Conservation (phyloP, 225 moss, liverwort and hornwort genomes). For the Pleurozium schreberi region DNA sequence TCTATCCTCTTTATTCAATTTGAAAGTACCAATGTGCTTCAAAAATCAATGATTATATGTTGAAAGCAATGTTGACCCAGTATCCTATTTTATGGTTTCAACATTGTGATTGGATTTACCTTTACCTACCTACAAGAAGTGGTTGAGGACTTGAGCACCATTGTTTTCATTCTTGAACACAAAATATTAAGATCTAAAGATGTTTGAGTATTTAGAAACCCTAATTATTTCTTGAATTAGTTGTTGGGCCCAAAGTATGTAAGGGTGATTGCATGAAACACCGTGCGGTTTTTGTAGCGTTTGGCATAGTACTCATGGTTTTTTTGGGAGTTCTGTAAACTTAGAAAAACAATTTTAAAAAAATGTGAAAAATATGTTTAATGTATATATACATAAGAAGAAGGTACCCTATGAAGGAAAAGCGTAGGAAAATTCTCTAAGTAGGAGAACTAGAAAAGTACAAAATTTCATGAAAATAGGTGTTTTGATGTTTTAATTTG, state of each 20-base stretch:
- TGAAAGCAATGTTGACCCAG: rapidly evolving
- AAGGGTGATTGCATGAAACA: too few species aligned
- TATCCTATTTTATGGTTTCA: background rate
- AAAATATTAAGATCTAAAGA: background rate
- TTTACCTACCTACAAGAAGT: background rate
- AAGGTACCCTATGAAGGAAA: too few species aligned
- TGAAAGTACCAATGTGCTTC: background rate
- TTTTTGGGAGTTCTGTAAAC: too few species aligned
- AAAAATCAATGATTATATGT: background rate
- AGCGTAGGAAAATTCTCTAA: too few species aligned
- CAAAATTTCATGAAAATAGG: too few species aligned
- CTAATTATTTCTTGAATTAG: background rate
- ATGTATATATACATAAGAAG: too few species aligned
- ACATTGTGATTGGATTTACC: background rate
- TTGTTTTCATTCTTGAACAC: background rate
- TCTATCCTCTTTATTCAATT: background rate
- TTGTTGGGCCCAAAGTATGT: rapidly evolving
- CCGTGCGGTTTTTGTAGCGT: too few species aligned
- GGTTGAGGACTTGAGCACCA: rapidly evolving
- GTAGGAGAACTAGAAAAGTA: too few species aligned
- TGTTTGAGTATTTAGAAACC: background rate
- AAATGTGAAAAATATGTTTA: too few species aligned
- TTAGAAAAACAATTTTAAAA: too few species aligned
- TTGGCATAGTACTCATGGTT: too few species aligned
- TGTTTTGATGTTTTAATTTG: too few species aligned